Evolutionary conservation across 257 asterid genomes (phyloP).

Genomic region (Solanum corneliomulleri): DNA sequence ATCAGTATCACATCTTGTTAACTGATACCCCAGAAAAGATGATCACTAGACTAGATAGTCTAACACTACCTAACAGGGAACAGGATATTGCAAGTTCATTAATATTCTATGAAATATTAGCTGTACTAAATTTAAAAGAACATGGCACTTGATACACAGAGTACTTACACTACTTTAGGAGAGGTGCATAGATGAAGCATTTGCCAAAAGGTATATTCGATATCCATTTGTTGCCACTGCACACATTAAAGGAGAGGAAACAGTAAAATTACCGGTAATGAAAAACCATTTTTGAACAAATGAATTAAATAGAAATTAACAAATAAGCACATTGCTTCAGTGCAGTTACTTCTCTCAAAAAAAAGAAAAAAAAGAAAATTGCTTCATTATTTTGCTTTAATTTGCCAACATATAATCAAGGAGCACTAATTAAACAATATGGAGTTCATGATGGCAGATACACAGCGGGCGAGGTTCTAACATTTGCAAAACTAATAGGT

Average conservation of each 20-base stretch:
- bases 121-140: background rate
- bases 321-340: background rate
- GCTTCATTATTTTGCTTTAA: background rate
- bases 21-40: background rate
- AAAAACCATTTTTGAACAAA: background rate
- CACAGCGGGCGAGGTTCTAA: background rate
- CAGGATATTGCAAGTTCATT: background rate
- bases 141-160: background rate
- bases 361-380: background rate
- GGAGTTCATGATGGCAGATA: background rate
- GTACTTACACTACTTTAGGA: constrained; percentile 97
- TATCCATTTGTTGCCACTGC: constrained; percentile 99
- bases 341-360: background rate
- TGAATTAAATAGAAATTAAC: background rate
- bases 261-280: background rate
- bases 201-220: constrained; percentile 98
- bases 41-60: background rate
- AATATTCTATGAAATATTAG: background rate
- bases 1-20: background rate
- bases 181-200: constrained; percentile 96
- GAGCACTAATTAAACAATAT: background rate
- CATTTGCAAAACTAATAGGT: background rate
- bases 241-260: background rate
- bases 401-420: background rate
- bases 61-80: background rate